A percentile compares a stretch with the other conserved stretches of the same genome.
These are phyloP conservation scores for Periconia sp. DNA, from an alignment of 2,329 filamentous ascomycete genomes.

Conservation along the genomic window DNA sequence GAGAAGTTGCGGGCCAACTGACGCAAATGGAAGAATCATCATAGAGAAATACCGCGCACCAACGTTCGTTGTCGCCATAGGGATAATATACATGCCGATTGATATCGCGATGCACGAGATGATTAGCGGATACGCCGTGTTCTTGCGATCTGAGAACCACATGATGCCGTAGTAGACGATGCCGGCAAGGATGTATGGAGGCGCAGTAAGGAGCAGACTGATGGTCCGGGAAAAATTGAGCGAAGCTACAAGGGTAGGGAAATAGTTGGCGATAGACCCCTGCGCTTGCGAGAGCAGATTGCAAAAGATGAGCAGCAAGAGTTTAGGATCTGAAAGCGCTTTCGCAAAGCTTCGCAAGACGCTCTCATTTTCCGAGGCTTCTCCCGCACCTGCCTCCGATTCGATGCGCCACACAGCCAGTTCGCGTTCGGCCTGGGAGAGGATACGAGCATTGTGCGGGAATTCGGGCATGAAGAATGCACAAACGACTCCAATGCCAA, in stretches of 20 bases:
- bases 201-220: constrained; percentile 62
- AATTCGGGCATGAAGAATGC: constrained; percentile 27
- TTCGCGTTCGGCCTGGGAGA: constrained; percentile 17
- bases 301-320: constrained; percentile 66
- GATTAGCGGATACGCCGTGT: constrained; percentile 49
- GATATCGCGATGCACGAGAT: constrained; percentile 46
- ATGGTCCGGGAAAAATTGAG: constrained; percentile 61
- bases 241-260: constrained; percentile 60
- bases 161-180: constrained; percentile 54
- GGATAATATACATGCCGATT: constrained; percentile 44
- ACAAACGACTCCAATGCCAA: constrained; percentile 23
- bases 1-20: constrained; percentile 26
- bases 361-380: constrained; percentile 44
- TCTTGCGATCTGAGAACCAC: constrained; percentile 51
- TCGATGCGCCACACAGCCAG: constrained; percentile 27
- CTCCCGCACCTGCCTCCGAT: constrained; percentile 23
- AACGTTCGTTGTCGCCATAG: constrained; percentile 36
- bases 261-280: constrained; percentile 56
- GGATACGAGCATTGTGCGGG: constrained; percentile 22
- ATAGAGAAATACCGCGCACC: constrained; percentile 42
- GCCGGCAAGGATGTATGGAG: constrained; percentile 61
- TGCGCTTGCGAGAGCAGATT: constrained; percentile 65
- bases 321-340: constrained; percentile 64
- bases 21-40: constrained; percentile 29
- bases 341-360: constrained; percentile 60